A percentile compares a stretch with the other conserved stretches of the same genome.
These are phyloP conservation scores for Syncephalis fuscata DNA, from an alignment of 371 early-diverging fungal genomes.

Conservation along the genomic window DNA sequence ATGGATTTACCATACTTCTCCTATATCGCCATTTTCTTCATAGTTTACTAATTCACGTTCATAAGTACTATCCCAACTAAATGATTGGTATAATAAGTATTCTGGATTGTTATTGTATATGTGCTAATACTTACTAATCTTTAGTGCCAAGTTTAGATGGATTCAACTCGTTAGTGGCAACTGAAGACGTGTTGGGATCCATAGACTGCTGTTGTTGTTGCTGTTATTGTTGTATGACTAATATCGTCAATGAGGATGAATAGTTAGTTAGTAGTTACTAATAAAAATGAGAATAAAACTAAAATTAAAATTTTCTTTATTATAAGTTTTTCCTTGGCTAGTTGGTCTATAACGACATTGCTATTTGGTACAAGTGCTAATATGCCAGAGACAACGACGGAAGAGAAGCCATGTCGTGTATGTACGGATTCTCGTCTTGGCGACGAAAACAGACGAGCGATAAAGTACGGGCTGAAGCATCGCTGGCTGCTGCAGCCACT, in stretches of 20 bases:
- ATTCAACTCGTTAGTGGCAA: conserved; percentile 30
- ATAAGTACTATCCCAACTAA: conserved; percentile 72
- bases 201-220: no score
- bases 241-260: no score
- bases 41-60: conserved; percentile 63
- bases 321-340: no score
- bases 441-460: not conserved
- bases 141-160: conserved; percentile 63
- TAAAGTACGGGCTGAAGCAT: not conserved
- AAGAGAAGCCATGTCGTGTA: conserved; percentile 1
- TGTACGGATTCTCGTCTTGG: not conserved
- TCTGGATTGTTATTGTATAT: not conserved
- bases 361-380: no score
- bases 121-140: conserved; percentile 31
- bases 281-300: no score
- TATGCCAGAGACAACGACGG: conserved; percentile 4
- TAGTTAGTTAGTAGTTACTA: no score
- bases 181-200: no score
- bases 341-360: no score
- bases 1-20: conserved; percentile 54
- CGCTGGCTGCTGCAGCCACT: conserved; percentile 4
- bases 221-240: no score
- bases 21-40: conserved; percentile 66
- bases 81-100: not conserved
- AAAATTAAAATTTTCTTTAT: no score